Conservation (phyloP, 2,329 filamentous ascomycete species). For the Aureobasidium sp. region DNA sequence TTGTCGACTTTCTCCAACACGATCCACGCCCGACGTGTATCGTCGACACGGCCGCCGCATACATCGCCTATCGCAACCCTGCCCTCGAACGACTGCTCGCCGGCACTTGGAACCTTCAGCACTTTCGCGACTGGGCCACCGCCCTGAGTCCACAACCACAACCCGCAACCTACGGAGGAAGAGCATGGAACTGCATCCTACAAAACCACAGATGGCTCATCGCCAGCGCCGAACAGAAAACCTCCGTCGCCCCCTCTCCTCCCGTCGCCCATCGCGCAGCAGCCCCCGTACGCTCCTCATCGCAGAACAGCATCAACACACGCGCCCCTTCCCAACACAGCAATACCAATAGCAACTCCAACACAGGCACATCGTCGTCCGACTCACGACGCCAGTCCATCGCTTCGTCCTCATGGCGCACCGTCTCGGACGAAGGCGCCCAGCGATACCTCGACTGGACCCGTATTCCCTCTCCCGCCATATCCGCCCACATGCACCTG, state of each 20-base stretch:
- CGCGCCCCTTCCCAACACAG: background rate
- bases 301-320: background rate
- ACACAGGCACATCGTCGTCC: background rate
- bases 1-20: background rate
- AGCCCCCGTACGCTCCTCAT: background rate
- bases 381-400: background rate
- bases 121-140: background rate
- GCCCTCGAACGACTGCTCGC: background rate
- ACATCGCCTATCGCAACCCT: constrained; percentile 3
- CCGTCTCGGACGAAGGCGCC: background rate
- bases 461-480: background rate
- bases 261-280: background rate
- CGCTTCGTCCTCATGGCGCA: constrained; percentile 9
- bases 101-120: background rate
- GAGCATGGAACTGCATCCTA: background rate
- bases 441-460: constrained; percentile 8
- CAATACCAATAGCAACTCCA: background rate
- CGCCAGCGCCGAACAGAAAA: background rate
- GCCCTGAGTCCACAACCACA: background rate
- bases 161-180: background rate
- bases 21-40: constrained; percentile 7
- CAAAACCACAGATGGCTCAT: constrained; percentile 1
- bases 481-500: constrained; percentile 13
- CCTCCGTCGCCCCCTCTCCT: background rate
- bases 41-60: background rate